phyloP scores from a whole-genome alignment of 306 rosid species.

The Luffa aegyptiaca region DNA sequence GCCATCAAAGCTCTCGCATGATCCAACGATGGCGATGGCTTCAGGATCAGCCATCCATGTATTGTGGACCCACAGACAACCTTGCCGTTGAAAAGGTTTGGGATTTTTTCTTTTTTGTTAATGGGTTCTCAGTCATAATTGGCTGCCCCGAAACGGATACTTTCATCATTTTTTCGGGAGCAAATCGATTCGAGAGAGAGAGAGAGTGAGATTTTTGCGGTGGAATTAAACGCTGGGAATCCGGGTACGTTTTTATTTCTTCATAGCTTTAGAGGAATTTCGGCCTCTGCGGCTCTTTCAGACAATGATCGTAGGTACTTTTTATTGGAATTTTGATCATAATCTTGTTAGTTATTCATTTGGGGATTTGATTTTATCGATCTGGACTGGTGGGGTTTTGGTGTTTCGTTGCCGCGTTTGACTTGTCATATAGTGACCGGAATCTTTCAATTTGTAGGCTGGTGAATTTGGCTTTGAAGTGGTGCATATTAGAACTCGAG shows the following conservation, averaged over 20 bases:
- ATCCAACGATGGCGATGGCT: conserved; percentile 7
- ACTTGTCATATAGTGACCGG: conserved; percentile 1
- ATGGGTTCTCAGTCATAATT: not conserved
- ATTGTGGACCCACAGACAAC: conserved; percentile 19
- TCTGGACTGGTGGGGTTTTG: conserved; percentile 4
- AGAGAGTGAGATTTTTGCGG: conserved; percentile 1
- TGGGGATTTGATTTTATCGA: conserved; percentile 8
- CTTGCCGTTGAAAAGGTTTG: conserved; percentile 8
- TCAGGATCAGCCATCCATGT: not conserved
- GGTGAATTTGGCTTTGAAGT: conserved; percentile 24
- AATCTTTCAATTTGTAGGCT: conserved; percentile 28
- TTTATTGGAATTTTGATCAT: not conserved
- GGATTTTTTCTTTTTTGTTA: not conserved
- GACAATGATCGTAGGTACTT: conserved; percentile 27
- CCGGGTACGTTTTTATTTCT: conserved; percentile 15
- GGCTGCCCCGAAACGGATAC: conserved; percentile 3
- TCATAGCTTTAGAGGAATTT: conserved; percentile 20
- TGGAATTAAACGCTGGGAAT: conserved; percentile 18
- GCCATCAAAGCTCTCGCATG: not conserved
- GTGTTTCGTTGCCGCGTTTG: conserved; percentile 9
- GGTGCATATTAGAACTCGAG: conserved; percentile 20
- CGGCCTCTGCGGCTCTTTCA: conserved; percentile 25
- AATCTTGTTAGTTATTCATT: not conserved
- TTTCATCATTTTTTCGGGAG: not conserved
- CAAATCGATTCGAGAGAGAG: not conserved